These are phyloP conservation scores for Lithospermum erythrorhizon DNA, from an alignment of 257 asterid genomes.

Conservation along the genomic window DNA sequence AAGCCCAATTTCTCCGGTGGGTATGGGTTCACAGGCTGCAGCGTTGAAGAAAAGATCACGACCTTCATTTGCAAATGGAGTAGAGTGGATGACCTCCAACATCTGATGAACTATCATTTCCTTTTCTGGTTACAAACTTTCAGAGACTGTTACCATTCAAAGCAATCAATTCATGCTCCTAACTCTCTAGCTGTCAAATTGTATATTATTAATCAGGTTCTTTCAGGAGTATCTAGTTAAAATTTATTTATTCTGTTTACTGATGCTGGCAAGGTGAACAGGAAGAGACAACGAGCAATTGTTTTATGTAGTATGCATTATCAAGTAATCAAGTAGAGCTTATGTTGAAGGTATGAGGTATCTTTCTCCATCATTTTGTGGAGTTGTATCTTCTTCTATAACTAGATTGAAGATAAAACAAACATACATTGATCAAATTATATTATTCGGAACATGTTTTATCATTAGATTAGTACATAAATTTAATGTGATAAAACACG, in stretches of 20 bases:
- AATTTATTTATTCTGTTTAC: background rate
- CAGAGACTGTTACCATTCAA: background rate
- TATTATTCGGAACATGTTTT: no score
- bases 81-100: constrained; percentile 64
- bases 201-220: background rate
- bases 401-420: no score
- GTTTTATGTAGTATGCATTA: background rate
- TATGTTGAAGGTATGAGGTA: background rate
- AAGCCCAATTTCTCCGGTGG: constrained; percentile 28
- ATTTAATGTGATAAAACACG: no score
- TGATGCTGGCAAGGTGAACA: background rate
- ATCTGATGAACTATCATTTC: constrained; percentile 12
- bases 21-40: constrained; percentile 27
- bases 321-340: background rate
- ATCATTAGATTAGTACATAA: no score
- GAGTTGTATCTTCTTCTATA: no score
- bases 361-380: background rate
- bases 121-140: background rate
- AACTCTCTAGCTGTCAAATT: background rate
- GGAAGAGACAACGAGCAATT: background rate
- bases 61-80: background rate
- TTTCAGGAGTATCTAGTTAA: background rate
- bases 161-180: background rate
- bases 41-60: constrained; percentile 37
- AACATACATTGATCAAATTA: no score